Conservation (phyloP, 2,329 filamentous ascomycete genomes). For the Ophidiomyces ophidiicola region DNA sequence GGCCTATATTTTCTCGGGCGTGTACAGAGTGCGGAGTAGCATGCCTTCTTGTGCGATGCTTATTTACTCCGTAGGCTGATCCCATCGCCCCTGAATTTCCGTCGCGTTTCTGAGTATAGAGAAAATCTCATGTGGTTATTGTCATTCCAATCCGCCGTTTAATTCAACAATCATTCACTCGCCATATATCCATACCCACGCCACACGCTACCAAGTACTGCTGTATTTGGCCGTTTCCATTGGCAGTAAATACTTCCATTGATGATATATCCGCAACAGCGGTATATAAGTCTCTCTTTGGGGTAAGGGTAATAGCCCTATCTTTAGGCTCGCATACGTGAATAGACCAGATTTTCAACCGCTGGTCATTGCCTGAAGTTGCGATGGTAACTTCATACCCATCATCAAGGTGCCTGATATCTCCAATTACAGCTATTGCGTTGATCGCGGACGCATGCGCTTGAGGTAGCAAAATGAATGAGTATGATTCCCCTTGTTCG, state of each 20-base stretch:
- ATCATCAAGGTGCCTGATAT: slow-evolving; percentile 4
- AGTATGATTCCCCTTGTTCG: slow-evolving; percentile 15
- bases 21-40: too few relatives aligned
- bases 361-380: slow-evolving; percentile 37
- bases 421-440: slow-evolving; percentile 25
- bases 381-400: slow-evolving; percentile 21
- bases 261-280: slow-evolving; percentile 45
- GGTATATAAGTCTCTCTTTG: slow-evolving; percentile 30
- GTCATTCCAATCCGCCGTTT: too few relatives aligned
- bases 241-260: slow-evolving; percentile 30
- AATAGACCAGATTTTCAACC: slow-evolving; percentile 35
- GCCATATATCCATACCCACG: slow-evolving; percentile 40
- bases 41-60: too few relatives aligned
- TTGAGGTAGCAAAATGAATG: slow-evolving; percentile 28
- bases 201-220: slow-evolving; percentile 34
- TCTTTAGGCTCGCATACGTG: slow-evolving; percentile 20
- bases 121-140: too few relatives aligned
- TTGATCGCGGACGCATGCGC: slow-evolving; percentile 37
- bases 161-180: slow-evolving; percentile 3
- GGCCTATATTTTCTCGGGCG: too few relatives aligned
- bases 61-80: too few relatives aligned
- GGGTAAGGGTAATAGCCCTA: slow-evolving; percentile 15
- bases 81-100: too few relatives aligned
- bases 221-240: slow-evolving; percentile 1
- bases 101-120: too few relatives aligned